Conservation (phyloP, 1,139 yeast genomes). For the Suhomyces anneliseae region DNA sequence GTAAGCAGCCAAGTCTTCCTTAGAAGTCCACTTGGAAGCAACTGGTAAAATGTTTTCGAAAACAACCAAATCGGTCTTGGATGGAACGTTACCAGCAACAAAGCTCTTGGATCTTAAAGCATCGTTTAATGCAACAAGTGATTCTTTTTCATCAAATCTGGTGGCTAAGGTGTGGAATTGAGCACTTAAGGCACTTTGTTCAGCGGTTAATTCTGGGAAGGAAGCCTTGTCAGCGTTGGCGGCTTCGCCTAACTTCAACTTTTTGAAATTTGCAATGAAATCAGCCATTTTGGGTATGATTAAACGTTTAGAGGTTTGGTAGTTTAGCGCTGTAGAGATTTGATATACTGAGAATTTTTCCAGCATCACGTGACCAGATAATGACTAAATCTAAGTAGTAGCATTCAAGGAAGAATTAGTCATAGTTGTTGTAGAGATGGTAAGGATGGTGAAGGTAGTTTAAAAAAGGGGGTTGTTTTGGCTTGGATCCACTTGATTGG, state of each 20-base stretch:
- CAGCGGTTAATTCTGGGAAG: slow-evolving; percentile 42
- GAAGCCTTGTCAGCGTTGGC: slow-evolving; percentile 25
- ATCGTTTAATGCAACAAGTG: slow-evolving; percentile 63
- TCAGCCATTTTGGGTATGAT: slow-evolving; percentile 37
- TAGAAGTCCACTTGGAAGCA: slow-evolving; percentile 54
- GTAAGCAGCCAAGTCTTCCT: slow-evolving; percentile 52
- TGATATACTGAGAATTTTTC: slow-evolving; percentile 7
- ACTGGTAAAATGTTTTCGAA: slow-evolving; percentile 65
- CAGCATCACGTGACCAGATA: slow-evolving; percentile 4
- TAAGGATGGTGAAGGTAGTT: too few relatives aligned
- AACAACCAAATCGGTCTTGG: slow-evolving; percentile 66
- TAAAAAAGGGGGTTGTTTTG: too few relatives aligned
- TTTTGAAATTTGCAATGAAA: slow-evolving; percentile 39
- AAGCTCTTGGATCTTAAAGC: slow-evolving; percentile 69
- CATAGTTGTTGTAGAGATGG: too few relatives aligned
- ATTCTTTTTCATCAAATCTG: slow-evolving; percentile 56
- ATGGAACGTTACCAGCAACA: slow-evolving; percentile 62
- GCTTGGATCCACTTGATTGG: too few relatives aligned
- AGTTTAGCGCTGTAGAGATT: background rate
- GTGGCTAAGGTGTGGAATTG: slow-evolving; percentile 77
- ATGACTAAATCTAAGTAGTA: background rate
- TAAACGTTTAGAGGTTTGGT: background rate
- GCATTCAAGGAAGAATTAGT: background rate
- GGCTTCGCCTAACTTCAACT: slow-evolving; percentile 39
- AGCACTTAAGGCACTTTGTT: slow-evolving; percentile 68